phyloP scores from a whole-genome alignment of 202 grass and related monocot species.

The Alloteropsis angusta region DNA sequence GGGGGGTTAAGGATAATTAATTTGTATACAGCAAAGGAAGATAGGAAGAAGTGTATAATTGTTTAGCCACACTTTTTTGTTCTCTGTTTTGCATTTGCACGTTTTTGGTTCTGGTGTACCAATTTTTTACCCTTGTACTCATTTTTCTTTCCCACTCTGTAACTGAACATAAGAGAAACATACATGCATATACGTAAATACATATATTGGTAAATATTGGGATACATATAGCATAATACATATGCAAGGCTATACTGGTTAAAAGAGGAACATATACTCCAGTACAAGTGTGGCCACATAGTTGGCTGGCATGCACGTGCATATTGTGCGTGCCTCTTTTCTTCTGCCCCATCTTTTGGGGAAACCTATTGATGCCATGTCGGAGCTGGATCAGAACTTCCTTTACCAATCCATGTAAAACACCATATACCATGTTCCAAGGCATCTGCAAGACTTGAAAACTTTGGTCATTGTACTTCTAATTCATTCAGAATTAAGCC shows the following conservation, averaged over 20 bases:
- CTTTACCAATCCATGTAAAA: background rate
- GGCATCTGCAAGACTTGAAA: background rate
- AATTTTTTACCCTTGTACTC: conserved; percentile 31
- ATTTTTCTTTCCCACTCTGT: conserved; percentile 29
- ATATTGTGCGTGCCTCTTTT: conserved; percentile 18
- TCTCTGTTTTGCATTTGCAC: conserved; percentile 28
- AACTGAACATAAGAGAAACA: conserved; percentile 49
- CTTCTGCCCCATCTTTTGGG: conserved; percentile 31
- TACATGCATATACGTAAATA: conserved; percentile 44
- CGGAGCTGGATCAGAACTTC: background rate
- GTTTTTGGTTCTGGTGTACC: conserved; percentile 38
- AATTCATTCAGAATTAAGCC: too few species aligned
- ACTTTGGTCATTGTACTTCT: too few species aligned
- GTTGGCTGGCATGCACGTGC: conserved; percentile 34
- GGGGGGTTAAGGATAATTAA: conserved; percentile 45
- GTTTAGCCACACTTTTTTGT: conserved; percentile 45
- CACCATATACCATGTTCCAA: background rate
- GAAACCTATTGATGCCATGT: conserved; percentile 30
- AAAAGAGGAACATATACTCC: conserved; percentile 13
- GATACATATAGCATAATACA: background rate
- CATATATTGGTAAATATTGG: conserved; percentile 54
- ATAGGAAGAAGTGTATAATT: conserved; percentile 75
- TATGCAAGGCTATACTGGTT: background rate
- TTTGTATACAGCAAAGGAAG: conserved; percentile 80
- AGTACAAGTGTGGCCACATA: conserved; percentile 31